Percentiles rank a stretch among this genome's conserved stretches.
phyloP scores from a whole-genome alignment of 805 yeast species.

The Candida berthetii region DNA sequence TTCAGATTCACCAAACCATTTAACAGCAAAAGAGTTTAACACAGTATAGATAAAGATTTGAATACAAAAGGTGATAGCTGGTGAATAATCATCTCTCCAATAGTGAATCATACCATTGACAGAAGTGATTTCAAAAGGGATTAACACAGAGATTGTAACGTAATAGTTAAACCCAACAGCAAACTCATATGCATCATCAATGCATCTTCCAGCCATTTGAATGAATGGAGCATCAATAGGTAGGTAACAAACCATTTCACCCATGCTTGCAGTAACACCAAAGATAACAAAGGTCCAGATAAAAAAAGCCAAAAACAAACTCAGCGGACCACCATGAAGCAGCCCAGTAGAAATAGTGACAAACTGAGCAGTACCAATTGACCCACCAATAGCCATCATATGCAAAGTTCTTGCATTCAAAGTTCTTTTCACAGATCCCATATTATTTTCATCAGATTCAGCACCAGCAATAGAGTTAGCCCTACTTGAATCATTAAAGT shows the following conservation, averaged over 20 bases:
- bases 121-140: constrained; percentile 63
- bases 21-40: constrained; percentile 67
- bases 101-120: constrained; percentile 56
- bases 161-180: constrained; percentile 61
- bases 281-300: constrained; percentile 61
- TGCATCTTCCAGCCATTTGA: constrained; percentile 56
- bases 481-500: too few species aligned
- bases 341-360: constrained; percentile 56
- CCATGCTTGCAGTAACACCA: too few species aligned
- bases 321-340: constrained; percentile 48
- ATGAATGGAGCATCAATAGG: too few species aligned
- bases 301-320: constrained; percentile 49
- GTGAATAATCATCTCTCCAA: constrained; percentile 73
- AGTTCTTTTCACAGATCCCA: too few species aligned
- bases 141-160: constrained; percentile 49
- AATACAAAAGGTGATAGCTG: constrained; percentile 61
- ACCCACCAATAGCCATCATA: constrained; percentile 63
- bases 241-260: too few species aligned
- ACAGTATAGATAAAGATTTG: constrained; percentile 58
- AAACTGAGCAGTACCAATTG: constrained; percentile 60
- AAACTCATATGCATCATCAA: constrained; percentile 62
- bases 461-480: too few species aligned
- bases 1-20: constrained; percentile 75
- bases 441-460: too few species aligned
- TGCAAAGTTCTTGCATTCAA: constrained; percentile 49